Percentiles rank a stretch among this genome's conserved stretches.
Evolutionary conservation across 805 yeast species (phyloP).

Genomic region (Wickerhamiella dianesei): DNA sequence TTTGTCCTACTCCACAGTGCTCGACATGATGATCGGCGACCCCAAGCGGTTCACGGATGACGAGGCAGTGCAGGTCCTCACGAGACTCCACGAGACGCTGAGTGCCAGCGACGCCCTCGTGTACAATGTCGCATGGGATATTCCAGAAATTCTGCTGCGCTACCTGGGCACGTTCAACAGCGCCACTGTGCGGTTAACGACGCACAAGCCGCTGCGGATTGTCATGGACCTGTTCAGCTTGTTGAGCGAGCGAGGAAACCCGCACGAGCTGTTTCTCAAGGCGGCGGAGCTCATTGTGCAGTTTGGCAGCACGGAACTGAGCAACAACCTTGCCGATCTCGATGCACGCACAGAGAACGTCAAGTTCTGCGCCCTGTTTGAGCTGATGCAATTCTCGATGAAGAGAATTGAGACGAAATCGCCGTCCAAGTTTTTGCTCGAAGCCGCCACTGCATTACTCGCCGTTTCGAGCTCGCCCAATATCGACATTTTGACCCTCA

Average conservation of each 20-base stretch:
- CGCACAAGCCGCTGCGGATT: constrained; percentile 26
- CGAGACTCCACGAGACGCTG: constrained; percentile 30
- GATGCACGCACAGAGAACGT: constrained; percentile 23
- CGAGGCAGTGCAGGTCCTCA: constrained; percentile 29
- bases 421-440: constrained; percentile 68
- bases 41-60: constrained; percentile 33
- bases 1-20: constrained; percentile 55
- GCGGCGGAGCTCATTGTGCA: constrained; percentile 45
- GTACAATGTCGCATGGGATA: constrained; percentile 77
- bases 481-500: constrained; percentile 25
- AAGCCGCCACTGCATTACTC: constrained; percentile 47
- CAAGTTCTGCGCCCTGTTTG: constrained; percentile 52
- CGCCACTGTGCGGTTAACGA: constrained; percentile 18
- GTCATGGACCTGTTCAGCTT: constrained; percentile 37
- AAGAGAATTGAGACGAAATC: constrained; percentile 51
- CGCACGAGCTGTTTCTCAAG: constrained; percentile 65
- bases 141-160: constrained; percentile 54
- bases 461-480: constrained; percentile 35
- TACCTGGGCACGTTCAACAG: constrained; percentile 28
- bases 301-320: constrained; percentile 2
- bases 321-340: constrained; percentile 7
- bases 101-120: constrained; percentile 35
- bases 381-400: constrained; percentile 46
- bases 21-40: constrained; percentile 47
- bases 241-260: constrained; percentile 57